Percentiles rank a stretch among this genome's conserved stretches.
phyloP scores from a whole-genome alignment of 768 basidiomycete species.

The Panellus pusillus region DNA sequence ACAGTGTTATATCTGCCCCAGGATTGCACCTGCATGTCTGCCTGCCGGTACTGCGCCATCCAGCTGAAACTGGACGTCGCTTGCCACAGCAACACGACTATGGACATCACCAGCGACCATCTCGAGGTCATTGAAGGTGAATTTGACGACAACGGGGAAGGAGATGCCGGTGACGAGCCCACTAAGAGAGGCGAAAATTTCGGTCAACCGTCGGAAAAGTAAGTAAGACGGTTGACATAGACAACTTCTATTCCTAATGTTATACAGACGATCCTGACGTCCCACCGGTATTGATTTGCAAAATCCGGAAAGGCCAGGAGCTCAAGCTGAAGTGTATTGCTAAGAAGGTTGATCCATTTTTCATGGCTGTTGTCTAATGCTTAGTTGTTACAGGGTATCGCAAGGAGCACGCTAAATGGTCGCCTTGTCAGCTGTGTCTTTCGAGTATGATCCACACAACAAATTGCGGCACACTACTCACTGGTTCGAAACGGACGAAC shows the following conservation, averaged over 20 bases:
- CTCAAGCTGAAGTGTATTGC: constrained; percentile 83
- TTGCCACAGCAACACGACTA: constrained; percentile 69
- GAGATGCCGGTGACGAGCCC: constrained; percentile 65
- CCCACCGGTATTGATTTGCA: constrained; percentile 81
- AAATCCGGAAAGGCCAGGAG: constrained; percentile 93
- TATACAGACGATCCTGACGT: constrained; percentile 55
- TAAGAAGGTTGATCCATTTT: constrained; percentile 71
- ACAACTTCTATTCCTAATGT: constrained; percentile 1
- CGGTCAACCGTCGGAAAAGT: constrained; percentile 86
- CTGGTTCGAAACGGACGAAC: constrained; percentile 86
- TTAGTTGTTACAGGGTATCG: constrained; percentile 68
- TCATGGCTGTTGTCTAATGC: not conserved
- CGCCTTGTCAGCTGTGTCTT: constrained; percentile 90
- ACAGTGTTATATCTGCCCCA: constrained; percentile 30
- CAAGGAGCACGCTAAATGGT: constrained; percentile 99
- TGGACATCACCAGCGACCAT: constrained; percentile 86
- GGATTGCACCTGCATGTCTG: constrained; percentile 90
- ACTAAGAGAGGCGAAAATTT: constrained; percentile 73
- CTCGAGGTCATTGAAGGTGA: constrained; percentile 57
- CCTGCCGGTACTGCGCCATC: constrained; percentile 86
- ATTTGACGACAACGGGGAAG: constrained; percentile 32
- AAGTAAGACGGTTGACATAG: constrained; percentile 26
- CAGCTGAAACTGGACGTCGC: constrained; percentile 74
- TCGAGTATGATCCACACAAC: constrained; percentile 98
- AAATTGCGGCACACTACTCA: constrained; percentile 93